Evolutionary conservation across 805 yeast species (phyloP).

Genomic region (Candida germanica): DNA sequence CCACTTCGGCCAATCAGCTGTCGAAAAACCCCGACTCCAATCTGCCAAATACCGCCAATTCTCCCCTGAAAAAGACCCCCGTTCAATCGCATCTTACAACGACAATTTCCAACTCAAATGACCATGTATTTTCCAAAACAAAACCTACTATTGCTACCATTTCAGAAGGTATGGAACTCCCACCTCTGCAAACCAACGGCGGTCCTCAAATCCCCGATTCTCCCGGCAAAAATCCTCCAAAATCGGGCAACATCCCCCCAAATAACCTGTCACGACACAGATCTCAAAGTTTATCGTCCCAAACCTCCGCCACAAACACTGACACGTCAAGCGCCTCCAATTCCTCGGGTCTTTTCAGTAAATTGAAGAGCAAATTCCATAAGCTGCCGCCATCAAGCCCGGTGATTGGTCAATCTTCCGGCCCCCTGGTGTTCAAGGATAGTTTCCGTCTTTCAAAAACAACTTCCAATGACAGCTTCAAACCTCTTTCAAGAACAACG

Average conservation of each 20-base stretch:
- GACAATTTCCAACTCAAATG: constrained; percentile 31
- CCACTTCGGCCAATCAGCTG: background rate
- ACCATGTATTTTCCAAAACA: constrained; percentile 26
- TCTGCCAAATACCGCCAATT: background rate
- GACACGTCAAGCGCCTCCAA: background rate
- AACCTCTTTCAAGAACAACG: background rate
- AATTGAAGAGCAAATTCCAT: constrained; percentile 33
- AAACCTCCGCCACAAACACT: background rate
- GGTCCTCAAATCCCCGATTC: background rate
- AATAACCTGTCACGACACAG: too few species aligned
- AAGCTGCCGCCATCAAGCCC: constrained; percentile 16
- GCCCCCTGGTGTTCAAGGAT: constrained; percentile 9
- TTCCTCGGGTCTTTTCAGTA: constrained; percentile 25
- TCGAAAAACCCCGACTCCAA: background rate
- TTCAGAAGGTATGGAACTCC: constrained; percentile 19
- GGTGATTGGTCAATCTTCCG: background rate
- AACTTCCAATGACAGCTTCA: constrained; percentile 1
- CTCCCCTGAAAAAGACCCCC: background rate
- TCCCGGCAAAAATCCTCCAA: too few species aligned
- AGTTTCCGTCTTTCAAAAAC: constrained; percentile 11
- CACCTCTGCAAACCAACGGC: constrained; percentile 4
- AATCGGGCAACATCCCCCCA: too few species aligned
- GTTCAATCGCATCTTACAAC: constrained; percentile 20
- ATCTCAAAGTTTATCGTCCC: too few species aligned
- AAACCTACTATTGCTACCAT: constrained; percentile 26